Evolutionary conservation across 345 rosid species (phyloP), one percentile per base, ranked within the genome.

Genomic region (Capsella bursapastoris): DNA sequence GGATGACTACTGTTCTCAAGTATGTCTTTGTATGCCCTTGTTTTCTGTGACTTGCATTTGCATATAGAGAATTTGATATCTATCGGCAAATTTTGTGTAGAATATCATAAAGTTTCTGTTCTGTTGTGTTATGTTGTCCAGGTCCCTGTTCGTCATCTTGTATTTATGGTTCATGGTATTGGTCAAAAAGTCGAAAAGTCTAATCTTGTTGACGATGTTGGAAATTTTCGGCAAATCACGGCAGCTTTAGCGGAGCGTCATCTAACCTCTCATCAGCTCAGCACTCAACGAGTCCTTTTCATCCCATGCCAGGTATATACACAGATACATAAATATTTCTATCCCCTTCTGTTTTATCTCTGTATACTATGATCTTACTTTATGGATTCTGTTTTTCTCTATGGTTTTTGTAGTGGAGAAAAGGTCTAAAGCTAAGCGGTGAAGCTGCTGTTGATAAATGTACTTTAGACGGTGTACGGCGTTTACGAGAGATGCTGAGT

Each of bases 131-230:
- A 45, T 68, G 81, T 71, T 84, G 73, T 83, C 11, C 73, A 95
- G 99, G 97, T 95, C 82, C 94, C 99, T 77, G 98, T 92, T 71
- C 85, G 84, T 28, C 99, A 95, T 83, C 78, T 95, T 50, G 99
- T 95, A 41, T 95, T 95, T 77, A 95, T 95, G 99, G 97, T 95
- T 68, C 99, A 92, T 74, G 97, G 99, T 73, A 92, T 95, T 64
- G 99, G 99, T 70, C 99, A 95, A 82, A 86, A 96, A 85, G 85
- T 88, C 81, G 98, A 92, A 84, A 95, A 95, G 73, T 95, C 99
- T 61, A 95, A 90, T 76, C 86, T 95, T 85, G 97, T 92, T 43
- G 99, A 95, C 83, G 99, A 95, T 64, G 99, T 95, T 55, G 84
- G 84, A 69, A 87, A 86, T 73, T 92, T 89, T 59, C 98, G 94